Percentiles rank a stretch among this genome's conserved stretches.
phyloP scores from a whole-genome alignment of 2,329 filamentous ascomycete species.

The Beauveria asiatica region DNA sequence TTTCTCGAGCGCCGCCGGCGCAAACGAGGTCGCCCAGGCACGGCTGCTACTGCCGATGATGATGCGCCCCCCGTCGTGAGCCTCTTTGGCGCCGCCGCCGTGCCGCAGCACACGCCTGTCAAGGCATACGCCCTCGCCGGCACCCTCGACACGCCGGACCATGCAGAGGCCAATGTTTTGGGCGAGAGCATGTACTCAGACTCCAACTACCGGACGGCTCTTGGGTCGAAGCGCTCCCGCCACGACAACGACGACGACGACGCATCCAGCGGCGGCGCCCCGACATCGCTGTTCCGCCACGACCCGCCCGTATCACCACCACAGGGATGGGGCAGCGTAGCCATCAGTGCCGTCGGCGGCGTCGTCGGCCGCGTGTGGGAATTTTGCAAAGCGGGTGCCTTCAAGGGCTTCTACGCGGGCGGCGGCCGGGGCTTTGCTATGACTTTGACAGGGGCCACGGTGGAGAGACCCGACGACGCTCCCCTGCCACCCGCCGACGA shows the following conservation, averaged over 20 bases:
- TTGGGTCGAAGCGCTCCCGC: conserved; percentile 38
- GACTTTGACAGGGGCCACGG: conserved; percentile 12
- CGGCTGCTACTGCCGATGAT: conserved; percentile 10
- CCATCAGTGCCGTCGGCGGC: conserved; percentile 46
- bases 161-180: conserved; percentile 27
- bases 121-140: conserved; percentile 42
- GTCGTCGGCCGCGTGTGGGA: conserved; percentile 67
- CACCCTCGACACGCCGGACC: conserved; percentile 42
- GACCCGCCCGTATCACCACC: conserved; percentile 20
- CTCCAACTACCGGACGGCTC: conserved; percentile 43
- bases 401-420: conserved; percentile 80
- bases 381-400: conserved; percentile 68
- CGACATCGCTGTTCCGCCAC: conserved; percentile 26
- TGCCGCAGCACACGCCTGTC: conserved; percentile 15
- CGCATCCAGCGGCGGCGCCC: conserved; percentile 19
- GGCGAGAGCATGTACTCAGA: conserved; percentile 51
- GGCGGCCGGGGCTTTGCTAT: conserved; percentile 66
- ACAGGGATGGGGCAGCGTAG: conserved; percentile 47
- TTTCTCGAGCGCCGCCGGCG: conserved; percentile 32
- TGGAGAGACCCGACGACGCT: conserved; percentile 18
- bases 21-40: conserved; percentile 32
- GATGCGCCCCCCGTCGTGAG: conserved; percentile 6
- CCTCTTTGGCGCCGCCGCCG: conserved; percentile 15
- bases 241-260: conserved; percentile 28
- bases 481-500: conserved; percentile 8